Evolutionary conservation across 495 filamentous ascomycete species (phyloP).

Genomic region (Delitschia confertaspora): DNA sequence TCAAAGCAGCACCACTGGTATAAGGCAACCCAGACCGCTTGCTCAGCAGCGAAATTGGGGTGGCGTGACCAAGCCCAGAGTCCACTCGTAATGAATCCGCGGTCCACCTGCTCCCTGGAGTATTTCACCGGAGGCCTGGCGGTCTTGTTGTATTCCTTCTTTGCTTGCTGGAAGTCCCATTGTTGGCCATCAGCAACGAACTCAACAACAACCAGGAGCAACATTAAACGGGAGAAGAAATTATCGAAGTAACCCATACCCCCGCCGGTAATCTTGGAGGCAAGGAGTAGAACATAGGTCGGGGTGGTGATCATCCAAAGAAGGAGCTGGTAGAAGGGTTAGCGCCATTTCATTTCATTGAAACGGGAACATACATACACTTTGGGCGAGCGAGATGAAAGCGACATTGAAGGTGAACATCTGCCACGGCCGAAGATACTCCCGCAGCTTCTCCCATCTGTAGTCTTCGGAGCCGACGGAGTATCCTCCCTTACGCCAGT

Average conservation of each 20-base stretch:
- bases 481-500: conserved; percentile 94
- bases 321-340: conserved; percentile 38
- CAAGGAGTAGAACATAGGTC: conserved; percentile 67
- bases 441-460: conserved; percentile 59
- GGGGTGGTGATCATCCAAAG: conserved; percentile 70
- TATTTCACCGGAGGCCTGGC: conserved; percentile 54
- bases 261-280: conserved; percentile 38
- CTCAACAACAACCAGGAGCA: conserved; percentile 65
- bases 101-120: conserved; percentile 66
- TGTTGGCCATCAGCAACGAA: conserved; percentile 86
- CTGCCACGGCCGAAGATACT: conserved; percentile 43
- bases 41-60: conserved; percentile 90
- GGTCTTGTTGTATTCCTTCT: conserved; percentile 59
- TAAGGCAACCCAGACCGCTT: conserved; percentile 77
- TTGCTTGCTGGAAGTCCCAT: conserved; percentile 83
- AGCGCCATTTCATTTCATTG: neutral
- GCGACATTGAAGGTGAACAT: conserved; percentile 79
- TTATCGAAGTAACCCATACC: conserved; percentile 50
- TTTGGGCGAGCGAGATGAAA: conserved; percentile 84
- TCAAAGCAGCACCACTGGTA: conserved; percentile 80
- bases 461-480: conserved; percentile 84
- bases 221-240: conserved; percentile 54
- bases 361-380: conserved; percentile 41
- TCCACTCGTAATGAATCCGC: conserved; percentile 80
- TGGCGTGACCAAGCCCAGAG: conserved; percentile 82